A percentile compares a stretch with the other conserved stretches of the same genome.
These are phyloP conservation scores for Eucalyptus lansdowneana DNA, from an alignment of 345 rosid species.

Conservation along the genomic window DNA sequence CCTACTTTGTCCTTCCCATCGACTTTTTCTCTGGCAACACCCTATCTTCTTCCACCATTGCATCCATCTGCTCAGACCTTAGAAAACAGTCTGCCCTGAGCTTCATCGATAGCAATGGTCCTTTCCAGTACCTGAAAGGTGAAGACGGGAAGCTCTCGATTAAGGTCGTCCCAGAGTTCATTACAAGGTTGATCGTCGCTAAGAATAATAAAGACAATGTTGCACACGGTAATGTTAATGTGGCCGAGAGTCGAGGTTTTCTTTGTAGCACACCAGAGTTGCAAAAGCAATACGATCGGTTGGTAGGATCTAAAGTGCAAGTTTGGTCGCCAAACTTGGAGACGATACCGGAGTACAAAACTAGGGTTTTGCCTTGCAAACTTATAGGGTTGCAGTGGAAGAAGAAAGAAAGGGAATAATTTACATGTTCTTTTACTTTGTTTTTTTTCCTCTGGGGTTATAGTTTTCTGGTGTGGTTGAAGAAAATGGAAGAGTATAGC, in stretches of 20 bases:
- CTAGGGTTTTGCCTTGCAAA: conserved; percentile 58
- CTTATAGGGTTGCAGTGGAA: conserved; percentile 45
- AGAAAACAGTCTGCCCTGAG: neutral
- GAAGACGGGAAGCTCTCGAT: conserved; percentile 34
- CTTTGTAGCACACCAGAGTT: conserved; percentile 86
- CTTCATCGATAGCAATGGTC: neutral
- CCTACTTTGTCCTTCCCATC: conserved; percentile 27
- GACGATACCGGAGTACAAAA: conserved; percentile 60
- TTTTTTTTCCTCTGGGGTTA: neutral
- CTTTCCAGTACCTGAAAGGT: conserved; percentile 18
- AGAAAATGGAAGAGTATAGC: neutral
- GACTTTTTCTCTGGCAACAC: conserved; percentile 3
- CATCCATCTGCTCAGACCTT: neutral
- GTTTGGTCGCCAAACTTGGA: conserved; percentile 83
- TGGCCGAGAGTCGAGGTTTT: conserved; percentile 1
- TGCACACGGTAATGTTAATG: neutral
- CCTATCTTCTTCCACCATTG: conserved; percentile 13
- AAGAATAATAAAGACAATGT: neutral
- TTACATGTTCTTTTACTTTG: neutral
- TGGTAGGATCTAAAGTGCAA: conserved; percentile 60
- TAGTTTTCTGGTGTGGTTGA: neutral
- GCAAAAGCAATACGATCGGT: conserved; percentile 69
- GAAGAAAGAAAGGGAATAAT: neutral
- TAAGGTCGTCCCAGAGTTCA: conserved; percentile 47
- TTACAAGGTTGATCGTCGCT: conserved; percentile 15